Conservation (phyloP, 345 rosid species). For the Mercurialis annua region DNA sequence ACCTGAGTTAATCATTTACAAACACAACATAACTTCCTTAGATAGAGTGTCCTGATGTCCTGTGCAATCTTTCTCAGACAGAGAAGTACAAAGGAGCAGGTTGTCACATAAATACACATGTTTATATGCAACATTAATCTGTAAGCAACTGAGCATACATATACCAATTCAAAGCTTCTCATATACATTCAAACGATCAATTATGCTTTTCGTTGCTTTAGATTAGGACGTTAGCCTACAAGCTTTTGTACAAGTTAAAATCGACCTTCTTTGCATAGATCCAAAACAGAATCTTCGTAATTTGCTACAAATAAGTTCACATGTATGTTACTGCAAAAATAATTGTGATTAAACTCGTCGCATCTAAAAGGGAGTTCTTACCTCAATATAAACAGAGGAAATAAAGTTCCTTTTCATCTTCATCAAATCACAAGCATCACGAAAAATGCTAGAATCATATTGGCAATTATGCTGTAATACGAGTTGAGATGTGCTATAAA, state of each 20-base stretch:
- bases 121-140: neutral
- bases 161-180: neutral
- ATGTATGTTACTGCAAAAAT: neutral
- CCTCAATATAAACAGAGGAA: neutral
- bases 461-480: neutral
- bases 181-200: neutral
- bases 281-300: neutral
- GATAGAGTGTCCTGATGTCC: neutral
- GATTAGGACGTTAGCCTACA: neutral
- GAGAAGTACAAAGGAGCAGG: neutral
- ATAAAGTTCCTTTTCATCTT: neutral
- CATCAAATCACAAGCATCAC: neutral
- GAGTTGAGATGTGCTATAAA: neutral
- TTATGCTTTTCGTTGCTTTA: neutral
- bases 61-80: neutral
- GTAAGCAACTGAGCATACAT: neutral
- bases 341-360: neutral
- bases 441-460: constrained; percentile 1
- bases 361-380: neutral
- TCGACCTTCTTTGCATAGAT: neutral
- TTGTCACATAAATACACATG: too few relatives aligned
- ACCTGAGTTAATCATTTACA: constrained; percentile 34
- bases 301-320: neutral
- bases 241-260: neutral
- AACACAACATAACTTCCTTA: constrained; percentile 12